These are phyloP conservation scores for Fusarium nelsonii DNA, from an alignment of 2,329 filamentous ascomycete species.

Conservation along the genomic window DNA sequence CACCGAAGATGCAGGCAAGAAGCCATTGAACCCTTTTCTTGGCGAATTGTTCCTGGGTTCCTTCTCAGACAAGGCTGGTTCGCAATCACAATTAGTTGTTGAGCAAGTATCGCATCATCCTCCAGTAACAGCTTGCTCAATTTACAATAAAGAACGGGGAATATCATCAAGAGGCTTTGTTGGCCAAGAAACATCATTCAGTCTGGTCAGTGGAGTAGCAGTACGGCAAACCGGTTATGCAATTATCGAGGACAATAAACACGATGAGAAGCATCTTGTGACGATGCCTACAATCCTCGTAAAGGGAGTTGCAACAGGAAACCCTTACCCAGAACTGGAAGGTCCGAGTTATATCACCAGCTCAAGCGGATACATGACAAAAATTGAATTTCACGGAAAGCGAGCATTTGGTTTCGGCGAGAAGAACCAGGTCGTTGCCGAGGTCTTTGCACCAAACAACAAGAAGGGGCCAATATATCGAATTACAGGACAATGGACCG, in stretches of 20 bases:
- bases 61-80: slow-evolving; percentile 49
- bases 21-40: slow-evolving; percentile 66
- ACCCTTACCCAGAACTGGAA: slow-evolving; percentile 21
- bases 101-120: slow-evolving; percentile 68
- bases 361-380: slow-evolving; percentile 22
- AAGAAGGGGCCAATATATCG: slow-evolving; percentile 10
- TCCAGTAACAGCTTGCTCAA: slow-evolving; percentile 59
- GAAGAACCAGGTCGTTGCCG: slow-evolving; percentile 20
- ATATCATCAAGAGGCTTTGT: slow-evolving; percentile 24
- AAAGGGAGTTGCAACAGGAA: slow-evolving; percentile 12
- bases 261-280: slow-evolving; percentile 19
- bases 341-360: slow-evolving; percentile 21
- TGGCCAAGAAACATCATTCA: slow-evolving; percentile 23
- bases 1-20: slow-evolving; percentile 50
- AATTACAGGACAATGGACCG: slow-evolving; percentile 10
- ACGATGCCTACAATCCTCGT: slow-evolving; percentile 28
- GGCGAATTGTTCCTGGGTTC: slow-evolving; percentile 62
- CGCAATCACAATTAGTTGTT: slow-evolving; percentile 50
- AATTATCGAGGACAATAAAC: slow-evolving; percentile 18
- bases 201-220: slow-evolving; percentile 14
- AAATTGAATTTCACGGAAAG: slow-evolving; percentile 20
- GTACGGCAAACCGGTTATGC: slow-evolving; percentile 24
- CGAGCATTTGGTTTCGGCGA: slow-evolving; percentile 10
- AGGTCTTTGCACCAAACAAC: slow-evolving; percentile 14
- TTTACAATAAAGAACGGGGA: slow-evolving; percentile 22